These are phyloP conservation scores for Pachysandra terminalis DNA, from an alignment of 164 flowering plant species.

Conservation along the genomic window DNA sequence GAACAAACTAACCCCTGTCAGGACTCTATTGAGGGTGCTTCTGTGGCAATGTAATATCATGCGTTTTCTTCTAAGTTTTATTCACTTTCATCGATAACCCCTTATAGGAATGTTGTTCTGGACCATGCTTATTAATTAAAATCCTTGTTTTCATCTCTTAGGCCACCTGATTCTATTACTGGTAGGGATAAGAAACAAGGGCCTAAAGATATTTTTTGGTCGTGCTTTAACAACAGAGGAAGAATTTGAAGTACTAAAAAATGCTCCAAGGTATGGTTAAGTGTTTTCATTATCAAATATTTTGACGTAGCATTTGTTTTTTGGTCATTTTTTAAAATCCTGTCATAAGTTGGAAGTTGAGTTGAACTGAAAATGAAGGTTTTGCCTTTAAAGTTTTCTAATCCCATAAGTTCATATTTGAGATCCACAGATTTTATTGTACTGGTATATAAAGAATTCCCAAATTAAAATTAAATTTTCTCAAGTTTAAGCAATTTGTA, in stretches of 20 bases:
- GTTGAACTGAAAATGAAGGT: too few relatives aligned
- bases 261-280: slow-evolving; percentile 72
- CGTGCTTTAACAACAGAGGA: slow-evolving; percentile 90
- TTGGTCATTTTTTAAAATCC: not conserved
- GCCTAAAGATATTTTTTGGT: slow-evolving; percentile 89
- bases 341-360: too few relatives aligned
- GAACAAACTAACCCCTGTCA: slow-evolving; percentile 27
- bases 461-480: too few relatives aligned
- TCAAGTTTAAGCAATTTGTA: too few relatives aligned
- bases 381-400: too few relatives aligned
- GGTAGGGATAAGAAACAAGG: slow-evolving; percentile 47
- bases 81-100: not conserved
- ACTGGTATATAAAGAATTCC: too few relatives aligned
- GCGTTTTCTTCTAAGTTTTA: not conserved
- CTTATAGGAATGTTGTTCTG: not conserved
- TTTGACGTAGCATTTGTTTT: not conserved
- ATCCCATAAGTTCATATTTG: too few relatives aligned
- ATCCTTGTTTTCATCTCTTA: slow-evolving; percentile 13
- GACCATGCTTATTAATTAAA: not conserved
- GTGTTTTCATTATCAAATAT: not conserved
- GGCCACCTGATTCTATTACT: slow-evolving; percentile 27
- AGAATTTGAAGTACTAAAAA: slow-evolving; percentile 77
- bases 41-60: slow-evolving; percentile 12
- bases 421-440: too few relatives aligned
- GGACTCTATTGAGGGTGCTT: slow-evolving; percentile 24